Evolutionary conservation across 164 flowering plant genomes (phyloP).

Genomic region (Magnolia officinalis): DNA sequence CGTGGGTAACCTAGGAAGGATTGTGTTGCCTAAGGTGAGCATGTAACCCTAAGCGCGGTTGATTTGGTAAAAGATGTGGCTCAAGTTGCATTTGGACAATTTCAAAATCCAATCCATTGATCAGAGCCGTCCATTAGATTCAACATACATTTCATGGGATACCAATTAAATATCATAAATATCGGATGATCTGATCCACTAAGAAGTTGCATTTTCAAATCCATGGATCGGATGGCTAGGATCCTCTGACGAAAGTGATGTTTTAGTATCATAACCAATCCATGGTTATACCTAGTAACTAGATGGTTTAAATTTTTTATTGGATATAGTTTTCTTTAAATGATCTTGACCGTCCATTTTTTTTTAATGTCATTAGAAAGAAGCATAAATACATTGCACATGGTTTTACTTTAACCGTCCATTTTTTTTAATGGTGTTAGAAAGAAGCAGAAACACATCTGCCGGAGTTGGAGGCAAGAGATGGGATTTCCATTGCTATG

Average conservation of each 20-base stretch:
- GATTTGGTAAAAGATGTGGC: not conserved
- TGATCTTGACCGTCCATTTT: too few species aligned
- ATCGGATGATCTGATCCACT: not conserved
- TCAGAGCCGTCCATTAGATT: too few species aligned
- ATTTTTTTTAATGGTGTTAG: slow-evolving; percentile 26
- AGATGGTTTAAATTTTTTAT: too few species aligned
- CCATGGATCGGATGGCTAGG: not conserved
- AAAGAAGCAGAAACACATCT: slow-evolving; percentile 96
- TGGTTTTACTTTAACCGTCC: too few species aligned
- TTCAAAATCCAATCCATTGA: too few species aligned
- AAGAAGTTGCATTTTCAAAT: not conserved
- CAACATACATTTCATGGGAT: not conserved
- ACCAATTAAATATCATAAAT: not conserved
- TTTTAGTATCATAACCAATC: too few species aligned
- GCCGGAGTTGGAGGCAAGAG: slow-evolving; percentile 92
- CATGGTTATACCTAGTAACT: too few species aligned
- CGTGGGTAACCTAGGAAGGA: slow-evolving; percentile 97
- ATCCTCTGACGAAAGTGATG: too few species aligned
- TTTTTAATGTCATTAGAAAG: too few species aligned
- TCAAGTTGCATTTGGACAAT: not conserved
- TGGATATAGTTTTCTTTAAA: too few species aligned
- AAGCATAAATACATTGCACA: too few species aligned
- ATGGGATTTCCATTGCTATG: slow-evolving; percentile 87
- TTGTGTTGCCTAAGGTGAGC: slow-evolving; percentile 91
- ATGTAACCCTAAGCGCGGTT: not conserved